These are phyloP conservation scores for Tubosaeta sp. DNA, from an alignment of 768 basidiomycete species.

Conservation along the genomic window DNA sequence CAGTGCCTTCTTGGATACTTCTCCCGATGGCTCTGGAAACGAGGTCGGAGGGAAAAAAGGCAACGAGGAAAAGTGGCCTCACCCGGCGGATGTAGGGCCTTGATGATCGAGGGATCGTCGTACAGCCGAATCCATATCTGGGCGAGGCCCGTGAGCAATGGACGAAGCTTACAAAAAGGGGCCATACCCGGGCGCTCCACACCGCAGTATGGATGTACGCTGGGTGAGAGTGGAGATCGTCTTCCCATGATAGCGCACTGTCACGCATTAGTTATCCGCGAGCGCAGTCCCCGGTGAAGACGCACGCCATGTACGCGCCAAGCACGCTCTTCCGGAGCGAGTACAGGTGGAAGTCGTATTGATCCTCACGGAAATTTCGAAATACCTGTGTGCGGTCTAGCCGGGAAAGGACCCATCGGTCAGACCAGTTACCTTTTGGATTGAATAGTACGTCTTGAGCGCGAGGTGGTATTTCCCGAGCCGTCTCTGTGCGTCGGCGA, in stretches of 20 bases:
- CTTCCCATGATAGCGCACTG: conserved; percentile 81
- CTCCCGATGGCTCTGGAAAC: conserved; percentile 13
- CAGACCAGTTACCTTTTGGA: conserved; percentile 55
- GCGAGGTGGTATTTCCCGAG: conserved; percentile 69
- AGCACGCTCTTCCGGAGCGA: conserved; percentile 86
- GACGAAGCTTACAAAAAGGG: conserved; percentile 1
- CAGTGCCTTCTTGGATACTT: conserved; percentile 68
- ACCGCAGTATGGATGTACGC: conserved; percentile 71
- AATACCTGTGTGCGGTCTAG: conserved; percentile 52
- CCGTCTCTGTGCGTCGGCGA: conserved; percentile 66
- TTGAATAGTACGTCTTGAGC: conserved; percentile 76
- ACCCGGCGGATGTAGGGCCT: conserved; percentile 36
- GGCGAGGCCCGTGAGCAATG: conserved; percentile 9
- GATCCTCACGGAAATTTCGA: conserved; percentile 87
- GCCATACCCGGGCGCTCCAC: conserved; percentile 59
- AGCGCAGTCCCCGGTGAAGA: conserved; percentile 6
- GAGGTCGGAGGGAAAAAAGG: conserved; percentile 19
- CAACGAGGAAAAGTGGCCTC: conserved; percentile 15
- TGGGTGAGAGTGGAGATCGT: conserved; percentile 71
- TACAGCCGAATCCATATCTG: conserved; percentile 73
- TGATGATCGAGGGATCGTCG: conserved; percentile 65
- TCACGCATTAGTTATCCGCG: background rate
- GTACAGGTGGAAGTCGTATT: conserved; percentile 97
- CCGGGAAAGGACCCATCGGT: background rate
- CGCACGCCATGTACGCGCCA: conserved; percentile 81